Base-by-base conservation (phyloP, 805 yeast species). In the Clavispora phyllophila region DNA sequence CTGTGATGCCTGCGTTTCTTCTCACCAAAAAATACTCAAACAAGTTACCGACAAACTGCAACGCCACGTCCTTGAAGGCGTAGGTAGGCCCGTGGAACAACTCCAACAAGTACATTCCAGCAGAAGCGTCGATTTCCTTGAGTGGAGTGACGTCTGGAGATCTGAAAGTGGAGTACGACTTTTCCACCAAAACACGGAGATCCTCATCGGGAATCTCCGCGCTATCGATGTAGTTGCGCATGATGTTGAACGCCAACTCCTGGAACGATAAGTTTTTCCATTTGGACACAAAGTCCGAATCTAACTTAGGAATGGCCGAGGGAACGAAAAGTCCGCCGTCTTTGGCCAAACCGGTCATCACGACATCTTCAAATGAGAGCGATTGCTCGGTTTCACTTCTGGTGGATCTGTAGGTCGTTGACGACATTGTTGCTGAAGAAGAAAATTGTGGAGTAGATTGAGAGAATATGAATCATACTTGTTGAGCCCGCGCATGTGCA, bases 1-100 rank as follows among this genome's bases (percentile, higher is more conserved):
- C 69, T n/a, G 57, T 48, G 49, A 76, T 73, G 39, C 58, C 62
- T 7, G 70, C 66, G 59, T 93, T 93, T 55, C 79, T 77, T 66
- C 96, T 83, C 46, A 75, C 71, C 56, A 93, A 72, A 67, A 93
- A 93, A 68, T 78, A 93, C 68, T 93, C 99, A 64, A 93, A 93
- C 53, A 93, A 73, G 71, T 93, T 93, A 55, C 99, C 99, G 38
- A 93, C 95, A 65, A 93, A 91, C 66, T 93, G 99, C 60, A 93
- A 76, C 4, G 99, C 99, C 50, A 93, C 99, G 63, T 93, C 99
- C 67, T 93, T 93, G 75, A 93, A 93, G 13, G 99, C 99, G 60
- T 91, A 93, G 4, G 99, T 93, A 50, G 99, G 99, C 28, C 99
- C 99, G 61, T 93, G 99, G 81, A 93, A 93, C 46, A 93, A 75